Evolutionary conservation across 1,284 basidiomycete genomes (phyloP).

Genomic region (Sparassis latifolia): DNA sequence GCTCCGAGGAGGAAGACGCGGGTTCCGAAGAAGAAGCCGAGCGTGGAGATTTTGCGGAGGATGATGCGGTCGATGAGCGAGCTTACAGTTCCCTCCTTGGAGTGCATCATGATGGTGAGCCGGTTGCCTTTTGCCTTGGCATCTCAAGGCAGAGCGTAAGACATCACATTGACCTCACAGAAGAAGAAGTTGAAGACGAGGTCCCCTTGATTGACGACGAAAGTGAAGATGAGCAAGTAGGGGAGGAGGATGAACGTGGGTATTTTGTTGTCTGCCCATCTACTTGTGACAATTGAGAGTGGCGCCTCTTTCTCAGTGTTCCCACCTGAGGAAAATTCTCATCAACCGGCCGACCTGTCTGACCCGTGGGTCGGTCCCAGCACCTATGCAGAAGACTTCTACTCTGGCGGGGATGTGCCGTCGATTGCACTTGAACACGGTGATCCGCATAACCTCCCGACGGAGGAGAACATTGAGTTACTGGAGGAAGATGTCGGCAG

Average conservation of each 20-base stretch:
- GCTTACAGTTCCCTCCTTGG: too few relatives aligned
- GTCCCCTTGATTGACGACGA: conserved; percentile 1
- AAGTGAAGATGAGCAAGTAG: conserved; percentile 6
- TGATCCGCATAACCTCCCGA: conserved; percentile 18
- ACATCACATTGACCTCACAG: too few relatives aligned
- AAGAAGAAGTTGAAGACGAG: not conserved
- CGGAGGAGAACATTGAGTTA: conserved; percentile 7
- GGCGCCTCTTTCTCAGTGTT: not conserved
- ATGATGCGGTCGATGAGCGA: too few relatives aligned
- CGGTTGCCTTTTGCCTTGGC: too few relatives aligned
- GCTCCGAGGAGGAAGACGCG: conserved; percentile 6
- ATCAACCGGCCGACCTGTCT: conserved; percentile 27
- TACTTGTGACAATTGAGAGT: not conserved
- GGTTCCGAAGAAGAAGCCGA: conserved; percentile 6
- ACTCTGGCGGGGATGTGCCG: conserved; percentile 29
- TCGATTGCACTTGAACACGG: conserved; percentile 6
- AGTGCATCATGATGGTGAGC: too few relatives aligned
- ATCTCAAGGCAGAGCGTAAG: too few relatives aligned
- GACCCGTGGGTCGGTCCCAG: conserved; percentile 47
- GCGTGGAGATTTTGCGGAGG: too few relatives aligned
- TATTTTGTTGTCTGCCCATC: not conserved
- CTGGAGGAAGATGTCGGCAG: conserved; percentile 3
- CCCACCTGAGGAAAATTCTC: not conserved
- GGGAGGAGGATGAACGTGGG: conserved; percentile 18
- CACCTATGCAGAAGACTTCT: conserved; percentile 48